These are phyloP conservation scores for Macrocystidia cucumis DNA, from an alignment of 1,284 basidiomycete species.

Conservation along the genomic window DNA sequence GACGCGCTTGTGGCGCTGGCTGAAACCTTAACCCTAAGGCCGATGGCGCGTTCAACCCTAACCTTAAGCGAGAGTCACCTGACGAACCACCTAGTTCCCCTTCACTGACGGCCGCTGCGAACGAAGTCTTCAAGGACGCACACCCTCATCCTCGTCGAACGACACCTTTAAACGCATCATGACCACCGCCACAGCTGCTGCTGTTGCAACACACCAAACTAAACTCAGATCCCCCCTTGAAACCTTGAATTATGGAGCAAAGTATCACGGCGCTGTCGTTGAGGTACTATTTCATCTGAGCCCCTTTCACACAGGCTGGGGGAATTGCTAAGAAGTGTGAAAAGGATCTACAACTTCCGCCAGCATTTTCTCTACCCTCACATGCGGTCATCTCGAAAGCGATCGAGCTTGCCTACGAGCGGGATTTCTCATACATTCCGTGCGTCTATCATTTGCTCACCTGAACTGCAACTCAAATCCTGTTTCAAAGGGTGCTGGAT, in stretches of 20 bases:
- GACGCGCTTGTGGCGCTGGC: too few species aligned
- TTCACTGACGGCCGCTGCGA: too few species aligned
- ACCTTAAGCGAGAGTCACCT: too few species aligned
- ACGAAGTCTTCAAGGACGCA: too few species aligned
- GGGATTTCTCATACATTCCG: conserved; percentile 90
- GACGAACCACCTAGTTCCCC: too few species aligned
- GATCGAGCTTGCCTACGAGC: conserved; percentile 81
- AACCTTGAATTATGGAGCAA: conserved; percentile 28
- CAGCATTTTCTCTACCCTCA: conserved; percentile 77
- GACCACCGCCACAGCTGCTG: too few species aligned
- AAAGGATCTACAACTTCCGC: conserved; percentile 86
- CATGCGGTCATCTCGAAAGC: conserved; percentile 67
- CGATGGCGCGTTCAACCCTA: too few species aligned
- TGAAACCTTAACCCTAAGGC: too few species aligned
- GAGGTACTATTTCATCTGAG: conserved; percentile 36
- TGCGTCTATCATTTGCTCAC: conserved; percentile 21
- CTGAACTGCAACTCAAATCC: conserved; percentile 2
- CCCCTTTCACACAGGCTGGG: conserved; percentile 2
- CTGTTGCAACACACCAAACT: conserved; percentile 2
- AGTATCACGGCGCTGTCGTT: conserved; percentile 76
- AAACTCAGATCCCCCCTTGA: background rate
- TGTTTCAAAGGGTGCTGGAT: conserved; percentile 58
- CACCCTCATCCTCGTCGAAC: too few species aligned
- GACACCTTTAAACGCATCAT: too few species aligned
- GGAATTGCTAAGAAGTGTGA: conserved; percentile 5